phyloP scores from a whole-genome alignment of 495 filamentous ascomycete genomes.

The Tuber microsphaerosporum region DNA sequence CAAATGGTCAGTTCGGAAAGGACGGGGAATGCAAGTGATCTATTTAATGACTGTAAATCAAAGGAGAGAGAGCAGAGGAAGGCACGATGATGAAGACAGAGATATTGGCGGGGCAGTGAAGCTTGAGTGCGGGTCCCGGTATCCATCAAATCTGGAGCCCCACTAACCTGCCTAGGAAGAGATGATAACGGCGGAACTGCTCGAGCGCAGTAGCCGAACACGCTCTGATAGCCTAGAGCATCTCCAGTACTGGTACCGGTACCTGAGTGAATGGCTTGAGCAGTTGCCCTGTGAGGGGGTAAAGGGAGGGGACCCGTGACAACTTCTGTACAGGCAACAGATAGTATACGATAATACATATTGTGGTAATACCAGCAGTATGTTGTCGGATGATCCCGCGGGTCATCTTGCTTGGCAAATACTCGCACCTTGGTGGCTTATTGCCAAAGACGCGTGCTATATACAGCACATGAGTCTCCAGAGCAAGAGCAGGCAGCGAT shows the following conservation, averaged over 20 bases:
- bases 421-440: conserved; percentile 22
- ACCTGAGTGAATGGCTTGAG: background rate
- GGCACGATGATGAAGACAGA: background rate
- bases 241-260: background rate
- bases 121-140: background rate
- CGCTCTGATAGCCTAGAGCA: background rate
- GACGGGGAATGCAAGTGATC: background rate
- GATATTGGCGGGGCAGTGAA: background rate
- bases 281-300: background rate
- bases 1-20: too few species aligned
- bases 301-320: conserved; percentile 15
- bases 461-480: background rate
- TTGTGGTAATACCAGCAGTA: background rate
- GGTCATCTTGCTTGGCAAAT: conserved; percentile 22
- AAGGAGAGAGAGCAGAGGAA: background rate
- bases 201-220: conserved; percentile 6
- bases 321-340: background rate
- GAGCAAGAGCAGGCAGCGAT: conserved; percentile 9
- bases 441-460: background rate
- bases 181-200: background rate
- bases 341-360: conserved; percentile 4
- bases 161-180: background rate
- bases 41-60: background rate
- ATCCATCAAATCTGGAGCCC: background rate
- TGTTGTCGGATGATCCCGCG: conserved; percentile 20